Base-by-base conservation (phyloP, 2,329 filamentous ascomycete genomes). In the Hawksworthiomyces lignivorus region DNA sequence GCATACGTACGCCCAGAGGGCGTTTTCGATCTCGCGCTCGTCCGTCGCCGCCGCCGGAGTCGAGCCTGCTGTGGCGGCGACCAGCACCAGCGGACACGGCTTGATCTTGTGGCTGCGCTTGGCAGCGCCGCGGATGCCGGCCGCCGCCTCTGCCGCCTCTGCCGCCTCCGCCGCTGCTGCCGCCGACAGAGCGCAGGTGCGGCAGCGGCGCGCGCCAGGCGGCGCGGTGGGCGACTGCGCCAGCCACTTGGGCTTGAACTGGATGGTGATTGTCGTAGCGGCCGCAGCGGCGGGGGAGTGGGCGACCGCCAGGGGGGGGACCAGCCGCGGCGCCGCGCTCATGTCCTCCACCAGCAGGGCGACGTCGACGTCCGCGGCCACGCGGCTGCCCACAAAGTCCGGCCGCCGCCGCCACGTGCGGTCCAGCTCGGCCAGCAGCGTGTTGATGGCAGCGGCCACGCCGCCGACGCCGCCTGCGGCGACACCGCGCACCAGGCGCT, bases 221-320 rank as follows among this genome's bases (percentile, higher is more conserved):
- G 85, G 86, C 0, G 85, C 84, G 28, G 76, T 79, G 4, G 81
- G 84, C 3, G 84, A 89, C 57, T 88, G 84, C 8, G 72, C 64
- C 20, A 92, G 73, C 86, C 86, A 92, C 62, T 92, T 92, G 12
- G 86, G 85, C 58, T 92, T 92, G 62, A 90, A 83, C 57, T 90
- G 84, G 43, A 85, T 64, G 24, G 84, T 56, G 6, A 61, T 36
- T 22, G 36, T 40, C 8, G 28, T 33, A 5, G 12, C 7, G 12
- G 27, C 27, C 17, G 12, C 7, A n/a, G 11, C 11, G 4, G 14
- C 9, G 17, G 19, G 30, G 17, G 18, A 7, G 18, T 6, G 5
- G 11, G 32, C 12, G 7, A 14, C n/a, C n/a, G n/a, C n/a, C n/a
- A n/a, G n/a, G n/a, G n/a, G n/a, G n/a, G n/a, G n/a, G n/a, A n/a